Conservation (phyloP, 2,329 filamentous ascomycete genomes). For the Calonectria pteridis region DNA sequence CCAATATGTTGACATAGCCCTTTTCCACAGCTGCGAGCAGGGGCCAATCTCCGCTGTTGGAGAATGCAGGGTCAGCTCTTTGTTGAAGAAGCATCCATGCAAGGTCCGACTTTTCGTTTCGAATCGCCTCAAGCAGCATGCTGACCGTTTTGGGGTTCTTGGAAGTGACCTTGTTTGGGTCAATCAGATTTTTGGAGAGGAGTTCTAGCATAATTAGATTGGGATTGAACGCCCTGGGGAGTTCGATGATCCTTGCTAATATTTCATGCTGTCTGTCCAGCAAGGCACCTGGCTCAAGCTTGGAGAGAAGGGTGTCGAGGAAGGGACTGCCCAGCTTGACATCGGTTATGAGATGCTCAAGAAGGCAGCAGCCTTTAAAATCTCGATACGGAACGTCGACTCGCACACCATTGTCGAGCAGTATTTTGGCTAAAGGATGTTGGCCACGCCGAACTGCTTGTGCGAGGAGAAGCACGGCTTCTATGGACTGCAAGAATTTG, state of each 20-base stretch:
- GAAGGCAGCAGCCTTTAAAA: conserved; percentile 18
- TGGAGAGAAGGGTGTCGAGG: conserved; percentile 24
- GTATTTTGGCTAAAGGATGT: conserved; percentile 18
- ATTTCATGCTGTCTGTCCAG: conserved; percentile 29
- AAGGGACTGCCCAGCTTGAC: conserved; percentile 19
- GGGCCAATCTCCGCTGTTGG: conserved; percentile 24
- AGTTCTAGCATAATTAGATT: conserved; percentile 22
- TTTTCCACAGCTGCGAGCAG: conserved; percentile 29
- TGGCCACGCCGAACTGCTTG: conserved; percentile 22
- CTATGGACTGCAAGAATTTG: conserved; percentile 18
- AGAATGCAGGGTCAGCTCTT: conserved; percentile 35
- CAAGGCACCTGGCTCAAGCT: conserved; percentile 24
- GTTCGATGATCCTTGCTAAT: conserved; percentile 20
- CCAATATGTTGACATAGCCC: conserved; percentile 33
- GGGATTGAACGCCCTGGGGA: conserved; percentile 11
- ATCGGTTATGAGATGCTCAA: conserved; percentile 30
- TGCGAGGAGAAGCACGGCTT: conserved; percentile 27
- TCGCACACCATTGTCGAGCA: conserved; percentile 30
- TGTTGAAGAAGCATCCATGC: conserved; percentile 30
- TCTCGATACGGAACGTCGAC: conserved; percentile 19
- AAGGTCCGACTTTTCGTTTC: conserved; percentile 9
- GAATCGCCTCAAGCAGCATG: conserved; percentile 33
- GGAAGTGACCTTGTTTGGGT: conserved; percentile 26
- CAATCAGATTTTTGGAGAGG: conserved; percentile 28
- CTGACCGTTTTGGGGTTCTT: background rate